Base-by-base conservation (phyloP, 129 eudicot genomes). In the Centaurea solstitialis region DNA sequence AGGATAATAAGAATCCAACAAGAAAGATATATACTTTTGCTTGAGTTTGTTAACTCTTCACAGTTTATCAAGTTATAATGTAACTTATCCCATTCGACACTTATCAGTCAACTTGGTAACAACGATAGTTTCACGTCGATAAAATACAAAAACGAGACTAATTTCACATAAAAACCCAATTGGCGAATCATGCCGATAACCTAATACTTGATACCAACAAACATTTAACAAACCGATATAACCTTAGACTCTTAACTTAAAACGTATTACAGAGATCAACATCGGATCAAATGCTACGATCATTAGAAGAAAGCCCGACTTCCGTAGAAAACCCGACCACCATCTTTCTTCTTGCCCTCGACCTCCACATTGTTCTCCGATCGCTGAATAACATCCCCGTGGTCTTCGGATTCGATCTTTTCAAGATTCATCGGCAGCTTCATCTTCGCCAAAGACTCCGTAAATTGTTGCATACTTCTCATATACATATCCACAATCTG, bases 381-480 rank as follows among this genome's bases (percentile, higher is more conserved):
- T 68, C 39, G 76, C 12, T 84, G 89, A 69, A 84, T 80, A 50
- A 74, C 79, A 22, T 90, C 86, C 22, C 87, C 77, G 3, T 5
- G 72, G 22, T 79, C 89, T 65, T 80, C 76, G 18, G 39, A 41
- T 75, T 68, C 85, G 18, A 80, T 74, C 43, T 86, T 87, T 47
- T 88, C 90, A 47, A 91, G 84, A 78, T 88, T 92, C 97, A 94
- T 88, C 10, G 97, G 98, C 3, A 94, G 88, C 90, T 94, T 94
- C 97, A 93, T 91, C 40, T 91, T 91, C 8, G 85, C 97, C 77
- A 93, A 79, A 1, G 98, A 89, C 83, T 91, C 93, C 0, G 98
- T 86, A 81, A 93, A 93, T 39, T 93, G 98, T 41, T 93, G 97
- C 97, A 93, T 94, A 76, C 98, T 94, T 84, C 88, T 88, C 93